A percentile compares a stretch with the other conserved stretches of the same genome.
phyloP scores from a whole-genome alignment of 441 rosid genomes.

The Gossypium gossypioides region DNA sequence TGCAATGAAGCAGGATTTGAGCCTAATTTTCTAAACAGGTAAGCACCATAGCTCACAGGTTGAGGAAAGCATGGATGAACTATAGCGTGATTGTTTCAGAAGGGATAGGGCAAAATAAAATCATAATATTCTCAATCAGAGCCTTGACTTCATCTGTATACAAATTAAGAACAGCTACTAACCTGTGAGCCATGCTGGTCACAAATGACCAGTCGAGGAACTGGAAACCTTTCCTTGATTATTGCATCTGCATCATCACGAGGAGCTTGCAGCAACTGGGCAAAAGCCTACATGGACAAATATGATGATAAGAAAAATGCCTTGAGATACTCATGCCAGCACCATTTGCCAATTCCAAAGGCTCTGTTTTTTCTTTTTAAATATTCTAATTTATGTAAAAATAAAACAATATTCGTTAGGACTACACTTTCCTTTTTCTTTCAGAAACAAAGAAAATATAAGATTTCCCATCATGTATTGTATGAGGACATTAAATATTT shows the following conservation, averaged over 20 bases:
- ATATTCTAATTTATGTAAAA: not conserved
- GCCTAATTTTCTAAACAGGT: not conserved
- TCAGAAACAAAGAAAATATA: not conserved
- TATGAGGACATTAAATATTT: not conserved
- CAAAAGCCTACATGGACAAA: conserved; percentile 49
- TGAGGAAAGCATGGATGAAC: not conserved
- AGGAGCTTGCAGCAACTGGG: conserved; percentile 65
- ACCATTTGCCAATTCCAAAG: not conserved
- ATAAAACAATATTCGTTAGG: not conserved
- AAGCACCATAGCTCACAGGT: not conserved
- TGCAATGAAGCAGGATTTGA: not conserved
- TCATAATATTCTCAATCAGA: not conserved
- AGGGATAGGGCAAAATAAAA: not conserved
- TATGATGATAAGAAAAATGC: not conserved
- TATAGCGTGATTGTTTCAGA: not conserved
- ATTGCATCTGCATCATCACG: conserved; percentile 46
- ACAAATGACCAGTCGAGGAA: conserved; percentile 75
- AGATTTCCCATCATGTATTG: not conserved
- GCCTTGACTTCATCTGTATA: not conserved
- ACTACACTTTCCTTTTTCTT: not conserved
- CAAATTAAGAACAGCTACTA: conserved; percentile 8
- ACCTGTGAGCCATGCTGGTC: conserved; percentile 98
- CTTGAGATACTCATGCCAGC: not conserved
- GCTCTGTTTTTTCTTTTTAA: not conserved
- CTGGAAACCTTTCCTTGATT: conserved; percentile 75